These are phyloP conservation scores for Lodderomyces parapsilosis DNA, from an alignment of 1,139 yeast species.

Conservation along the genomic window DNA sequence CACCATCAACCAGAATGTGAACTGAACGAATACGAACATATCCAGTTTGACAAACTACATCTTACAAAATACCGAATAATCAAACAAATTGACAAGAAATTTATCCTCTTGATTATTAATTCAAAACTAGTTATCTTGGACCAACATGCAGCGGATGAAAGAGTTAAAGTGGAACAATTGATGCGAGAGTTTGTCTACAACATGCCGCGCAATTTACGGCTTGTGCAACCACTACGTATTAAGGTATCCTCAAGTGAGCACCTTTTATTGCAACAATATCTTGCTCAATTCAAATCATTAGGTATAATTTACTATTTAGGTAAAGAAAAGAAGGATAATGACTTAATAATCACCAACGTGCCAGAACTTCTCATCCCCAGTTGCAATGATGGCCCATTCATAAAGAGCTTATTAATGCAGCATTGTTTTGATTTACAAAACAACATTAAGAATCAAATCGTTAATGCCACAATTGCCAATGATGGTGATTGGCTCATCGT, in stretches of 20 bases:
- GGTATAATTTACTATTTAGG: constrained; percentile 32
- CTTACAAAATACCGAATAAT: constrained; percentile 20
- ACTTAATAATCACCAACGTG: constrained; percentile 30
- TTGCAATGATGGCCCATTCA: constrained; percentile 21
- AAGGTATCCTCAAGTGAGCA: constrained; percentile 24
- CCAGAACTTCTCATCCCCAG: constrained; percentile 39
- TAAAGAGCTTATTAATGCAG: constrained; percentile 37
- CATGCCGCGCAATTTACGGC: constrained; percentile 3
- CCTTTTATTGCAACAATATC: constrained; percentile 26
- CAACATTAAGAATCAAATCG: constrained; percentile 18
- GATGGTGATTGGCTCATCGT: constrained; percentile 21
- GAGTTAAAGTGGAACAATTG: constrained; percentile 54
- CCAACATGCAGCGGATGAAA: constrained; percentile 81
- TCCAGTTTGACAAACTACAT: constrained; percentile 10
- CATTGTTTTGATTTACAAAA: constrained; percentile 41
- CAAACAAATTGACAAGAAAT: constrained; percentile 58
- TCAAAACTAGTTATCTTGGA: constrained; percentile 46
- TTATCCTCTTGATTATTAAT: constrained; percentile 47
- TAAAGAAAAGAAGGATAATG: constrained; percentile 5
- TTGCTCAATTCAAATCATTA: constrained; percentile 25
- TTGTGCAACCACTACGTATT: constrained; percentile 18
- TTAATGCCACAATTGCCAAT: constrained; percentile 1
- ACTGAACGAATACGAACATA: neutral
- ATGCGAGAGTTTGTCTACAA: constrained; percentile 29
- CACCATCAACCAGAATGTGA: constrained; percentile 4